phyloP scores from a whole-genome alignment of 495 filamentous ascomycete species.

The Rhypophila decipiens region DNA sequence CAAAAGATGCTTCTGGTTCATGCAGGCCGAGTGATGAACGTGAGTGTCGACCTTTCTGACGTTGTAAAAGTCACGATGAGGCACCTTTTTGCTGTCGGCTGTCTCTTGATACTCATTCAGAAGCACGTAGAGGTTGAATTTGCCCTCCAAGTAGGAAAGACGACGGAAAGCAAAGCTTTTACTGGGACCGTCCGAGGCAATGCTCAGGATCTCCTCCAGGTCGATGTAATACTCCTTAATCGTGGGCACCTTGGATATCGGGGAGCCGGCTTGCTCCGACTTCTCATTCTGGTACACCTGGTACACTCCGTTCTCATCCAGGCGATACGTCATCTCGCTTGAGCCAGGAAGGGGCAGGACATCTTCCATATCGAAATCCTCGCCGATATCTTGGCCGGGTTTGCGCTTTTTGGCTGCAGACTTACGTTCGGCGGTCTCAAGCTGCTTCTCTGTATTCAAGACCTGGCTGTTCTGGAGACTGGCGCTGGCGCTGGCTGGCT shows the following conservation, averaged over 20 bases:
- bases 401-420: slow-evolving; percentile 58
- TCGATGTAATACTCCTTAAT: slow-evolving; percentile 93
- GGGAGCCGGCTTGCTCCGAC: slow-evolving; percentile 53
- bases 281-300: slow-evolving; percentile 74
- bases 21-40: slow-evolving; percentile 97
- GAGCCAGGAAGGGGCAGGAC: slow-evolving; percentile 61
- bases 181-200: slow-evolving; percentile 89
- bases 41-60: slow-evolving; percentile 98
- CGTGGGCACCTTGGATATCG: slow-evolving; percentile 75
- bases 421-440: slow-evolving; percentile 21
- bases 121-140: slow-evolving; percentile 87
- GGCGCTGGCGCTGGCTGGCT: slow-evolving; percentile 33
- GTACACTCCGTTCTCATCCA: slow-evolving; percentile 82
- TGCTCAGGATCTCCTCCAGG: slow-evolving; percentile 73
- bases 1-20: slow-evolving; percentile 98
- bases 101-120: slow-evolving; percentile 97
- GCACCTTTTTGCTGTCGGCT: slow-evolving; percentile 93
- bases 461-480: slow-evolving; percentile 53
- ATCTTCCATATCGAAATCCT: slow-evolving; percentile 70
- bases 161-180: slow-evolving; percentile 96
- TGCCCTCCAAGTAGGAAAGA: slow-evolving; percentile 90
- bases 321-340: slow-evolving; percentile 63
- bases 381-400: slow-evolving; percentile 80
- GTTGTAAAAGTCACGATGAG: slow-evolving; percentile 98
- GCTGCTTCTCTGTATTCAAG: slow-evolving; percentile 33